Percentiles rank a stretch among this genome's conserved stretches.
These are phyloP conservation scores for Quercus phellos DNA, from an alignment of 331 rosid genomes.

Conservation along the genomic window DNA sequence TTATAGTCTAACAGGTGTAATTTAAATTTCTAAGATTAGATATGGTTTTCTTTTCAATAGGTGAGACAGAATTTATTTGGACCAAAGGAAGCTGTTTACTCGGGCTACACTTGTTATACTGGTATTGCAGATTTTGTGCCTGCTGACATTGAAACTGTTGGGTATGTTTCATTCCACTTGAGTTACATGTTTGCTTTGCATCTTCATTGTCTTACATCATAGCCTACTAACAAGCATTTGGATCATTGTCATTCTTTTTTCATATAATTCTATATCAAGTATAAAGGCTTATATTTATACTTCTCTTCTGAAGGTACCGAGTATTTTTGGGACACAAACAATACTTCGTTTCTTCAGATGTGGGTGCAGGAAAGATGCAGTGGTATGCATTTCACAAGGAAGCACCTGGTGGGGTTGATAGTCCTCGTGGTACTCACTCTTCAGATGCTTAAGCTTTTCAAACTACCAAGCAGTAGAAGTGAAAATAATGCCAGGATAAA, in stretches of 20 bases:
- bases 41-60: slow-evolving; percentile 36
- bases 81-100: slow-evolving; percentile 57
- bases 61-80: slow-evolving; percentile 83
- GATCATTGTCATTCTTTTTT: background rate
- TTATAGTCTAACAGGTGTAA: background rate
- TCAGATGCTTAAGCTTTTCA: slow-evolving; percentile 14
- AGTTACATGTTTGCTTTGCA: slow-evolving; percentile 1
- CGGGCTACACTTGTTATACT: slow-evolving; percentile 94
- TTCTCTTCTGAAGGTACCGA: slow-evolving; percentile 72
- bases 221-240: background rate
- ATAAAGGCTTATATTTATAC: slow-evolving; percentile 27
- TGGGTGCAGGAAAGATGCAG: slow-evolving; percentile 97
- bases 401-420: slow-evolving; percentile 72
- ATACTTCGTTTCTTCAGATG: slow-evolving; percentile 95
- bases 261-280: background rate
- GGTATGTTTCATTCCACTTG: slow-evolving; percentile 43
- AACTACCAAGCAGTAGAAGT: background rate
- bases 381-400: slow-evolving; percentile 97
- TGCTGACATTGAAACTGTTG: slow-evolving; percentile 85
- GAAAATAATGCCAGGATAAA: background rate
- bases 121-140: slow-evolving; percentile 95
- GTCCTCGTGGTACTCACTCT: slow-evolving; percentile 46
- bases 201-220: background rate
- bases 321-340: slow-evolving; percentile 98
- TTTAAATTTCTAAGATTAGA: background rate